Conservation (phyloP, 2,329 filamentous ascomycete species). For the Paramyrothecium sp. region DNA sequence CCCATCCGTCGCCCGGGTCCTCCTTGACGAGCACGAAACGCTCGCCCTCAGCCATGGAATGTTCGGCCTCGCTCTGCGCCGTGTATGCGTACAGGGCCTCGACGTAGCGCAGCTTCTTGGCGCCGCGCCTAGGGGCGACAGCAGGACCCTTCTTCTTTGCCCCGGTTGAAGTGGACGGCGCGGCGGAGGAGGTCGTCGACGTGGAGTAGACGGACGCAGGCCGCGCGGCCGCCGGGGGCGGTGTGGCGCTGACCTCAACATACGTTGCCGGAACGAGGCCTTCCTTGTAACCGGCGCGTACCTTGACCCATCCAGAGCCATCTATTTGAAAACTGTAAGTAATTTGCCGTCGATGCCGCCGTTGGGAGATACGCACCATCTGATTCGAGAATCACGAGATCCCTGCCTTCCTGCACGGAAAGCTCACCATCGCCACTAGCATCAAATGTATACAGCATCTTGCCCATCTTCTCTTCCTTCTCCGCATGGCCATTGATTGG, state of each 20-base stretch:
- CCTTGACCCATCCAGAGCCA: conserved; percentile 87
- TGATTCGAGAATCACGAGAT: conserved; percentile 76
- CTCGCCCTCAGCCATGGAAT: conserved; percentile 88
- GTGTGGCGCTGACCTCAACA: conserved; percentile 62
- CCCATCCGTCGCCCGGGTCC: conserved; percentile 93
- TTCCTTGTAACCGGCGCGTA: conserved; percentile 71
- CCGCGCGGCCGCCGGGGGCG: conserved; percentile 46
- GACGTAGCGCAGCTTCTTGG: conserved; percentile 91
- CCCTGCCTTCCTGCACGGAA: conserved; percentile 73
- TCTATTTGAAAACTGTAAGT: conserved; percentile 49
- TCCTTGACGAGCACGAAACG: conserved; percentile 85
- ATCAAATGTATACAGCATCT: conserved; percentile 88
- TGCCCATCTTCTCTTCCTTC: conserved; percentile 61
- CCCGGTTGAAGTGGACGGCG: conserved; percentile 26
- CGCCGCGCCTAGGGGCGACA: conserved; percentile 85
- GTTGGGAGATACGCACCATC: conserved; percentile 66
- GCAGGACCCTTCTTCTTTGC: conserved; percentile 86
- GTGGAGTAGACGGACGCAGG: conserved; percentile 77
- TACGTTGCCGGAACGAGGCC: conserved; percentile 88
- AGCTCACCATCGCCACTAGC: conserved; percentile 79
- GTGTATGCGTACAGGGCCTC: conserved; percentile 91
- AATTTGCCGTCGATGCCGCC: conserved; percentile 1
- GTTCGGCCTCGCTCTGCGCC: conserved; percentile 81
- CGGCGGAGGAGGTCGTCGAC: conserved; percentile 45
- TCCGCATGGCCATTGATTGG: conserved; percentile 38